Percentiles rank a stretch among this genome's conserved stretches.
phyloP scores from a whole-genome alignment of 345 rosid genomes.

The Isatis tinctoria region DNA sequence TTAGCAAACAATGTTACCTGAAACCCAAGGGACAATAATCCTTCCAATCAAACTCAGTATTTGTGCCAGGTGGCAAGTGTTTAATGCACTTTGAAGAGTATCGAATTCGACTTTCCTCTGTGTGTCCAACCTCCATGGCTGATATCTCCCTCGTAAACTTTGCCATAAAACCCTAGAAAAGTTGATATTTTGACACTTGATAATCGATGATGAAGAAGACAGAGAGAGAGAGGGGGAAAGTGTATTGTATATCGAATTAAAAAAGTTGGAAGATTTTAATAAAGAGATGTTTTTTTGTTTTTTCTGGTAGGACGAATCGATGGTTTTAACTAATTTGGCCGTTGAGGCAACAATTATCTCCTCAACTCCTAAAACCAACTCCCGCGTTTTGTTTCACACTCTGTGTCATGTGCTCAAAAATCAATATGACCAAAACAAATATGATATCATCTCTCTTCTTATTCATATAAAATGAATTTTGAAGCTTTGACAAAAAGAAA shows the following conservation, averaged over 20 bases:
- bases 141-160: conserved; percentile 21
- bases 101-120: conserved; percentile 24
- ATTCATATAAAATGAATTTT: background rate
- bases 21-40: conserved; percentile 55
- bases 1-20: conserved; percentile 24
- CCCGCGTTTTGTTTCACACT: conserved; percentile 18
- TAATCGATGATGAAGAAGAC: background rate
- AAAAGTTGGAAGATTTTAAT: background rate
- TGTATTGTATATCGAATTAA: background rate
- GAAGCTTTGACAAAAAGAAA: background rate
- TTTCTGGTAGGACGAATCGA: conserved; percentile 9
- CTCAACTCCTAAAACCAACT: conserved; percentile 1
- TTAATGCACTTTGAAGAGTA: conserved; percentile 22
- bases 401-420: background rate
- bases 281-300: background rate
- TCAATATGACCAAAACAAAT: background rate
- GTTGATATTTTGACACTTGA: background rate
- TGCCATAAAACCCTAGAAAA: conserved; percentile 25
- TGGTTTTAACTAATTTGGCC: conserved; percentile 18
- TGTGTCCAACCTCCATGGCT: conserved; percentile 22
- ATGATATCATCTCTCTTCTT: background rate
- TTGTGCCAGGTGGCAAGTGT: conserved; percentile 25
- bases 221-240: background rate
- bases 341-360: conserved; percentile 16
- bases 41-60: conserved; percentile 43